Conservation (phyloP, 257 asterid genomes). For the Mentha longifolia region DNA sequence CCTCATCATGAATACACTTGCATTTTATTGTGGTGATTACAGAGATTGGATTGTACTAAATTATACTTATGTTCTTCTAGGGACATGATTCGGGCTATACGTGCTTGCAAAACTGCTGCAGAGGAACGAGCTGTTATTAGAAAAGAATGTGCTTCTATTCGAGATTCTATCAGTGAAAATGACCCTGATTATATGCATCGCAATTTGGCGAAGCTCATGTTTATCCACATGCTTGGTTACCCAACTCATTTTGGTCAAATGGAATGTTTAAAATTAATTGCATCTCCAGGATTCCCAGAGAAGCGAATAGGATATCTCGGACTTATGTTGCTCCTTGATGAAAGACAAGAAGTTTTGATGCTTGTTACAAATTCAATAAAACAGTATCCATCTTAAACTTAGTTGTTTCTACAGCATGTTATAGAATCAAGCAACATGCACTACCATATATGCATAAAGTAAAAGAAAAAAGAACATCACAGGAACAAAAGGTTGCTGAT, state of each 20-base stretch:
- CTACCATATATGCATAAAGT: constrained; percentile 12
- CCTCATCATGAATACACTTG: constrained; percentile 12
- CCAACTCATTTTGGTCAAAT: constrained; percentile 99
- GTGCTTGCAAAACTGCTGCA: constrained; percentile 98
- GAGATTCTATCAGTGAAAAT: constrained; percentile 91
- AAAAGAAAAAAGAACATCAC: constrained; percentile 17
- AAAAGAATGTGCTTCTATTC: constrained; percentile 97
- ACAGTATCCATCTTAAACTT: constrained; percentile 68
- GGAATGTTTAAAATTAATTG: constrained; percentile 96
- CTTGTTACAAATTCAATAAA: constrained; percentile 97
- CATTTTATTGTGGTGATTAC: constrained; percentile 21
- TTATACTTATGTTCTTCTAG: constrained; percentile 47
- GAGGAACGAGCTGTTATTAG: constrained; percentile 98
- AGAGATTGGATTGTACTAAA: background rate
- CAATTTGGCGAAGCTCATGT: constrained; percentile 98
- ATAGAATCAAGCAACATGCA: constrained; percentile 28
- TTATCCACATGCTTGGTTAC: constrained; percentile 99
- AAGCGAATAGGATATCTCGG: constrained; percentile 99
- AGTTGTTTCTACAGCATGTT: constrained; percentile 24
- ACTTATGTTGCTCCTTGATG: constrained; percentile 97
- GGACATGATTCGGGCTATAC: constrained; percentile 99
- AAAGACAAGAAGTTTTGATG: constrained; percentile 99
- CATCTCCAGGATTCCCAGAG: constrained; percentile 97
- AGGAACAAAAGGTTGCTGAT: constrained; percentile 20
- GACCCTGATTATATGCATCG: constrained; percentile 94